phyloP scores from a whole-genome alignment of 2,329 filamentous ascomycete species.

The Cercospora brassicicola region DNA sequence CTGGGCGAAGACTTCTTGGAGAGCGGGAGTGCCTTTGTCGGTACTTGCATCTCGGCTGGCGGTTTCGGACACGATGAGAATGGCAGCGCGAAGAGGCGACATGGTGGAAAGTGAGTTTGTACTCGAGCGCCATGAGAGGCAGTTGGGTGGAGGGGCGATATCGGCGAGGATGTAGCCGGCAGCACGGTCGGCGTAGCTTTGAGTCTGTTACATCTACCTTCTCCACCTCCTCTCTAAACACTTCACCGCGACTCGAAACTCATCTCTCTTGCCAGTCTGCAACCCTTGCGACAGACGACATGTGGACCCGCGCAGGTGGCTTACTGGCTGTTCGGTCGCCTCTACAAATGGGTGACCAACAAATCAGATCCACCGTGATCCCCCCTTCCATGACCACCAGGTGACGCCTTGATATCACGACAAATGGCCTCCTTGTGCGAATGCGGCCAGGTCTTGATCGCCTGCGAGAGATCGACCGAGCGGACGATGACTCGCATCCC shows the following conservation, averaged over 20 bases:
- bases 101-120: not conserved
- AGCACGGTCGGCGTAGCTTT: not conserved
- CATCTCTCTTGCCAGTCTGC: not conserved
- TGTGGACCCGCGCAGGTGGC: not conserved
- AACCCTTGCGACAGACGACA: not conserved
- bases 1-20: conserved; percentile 67
- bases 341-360: too few species aligned
- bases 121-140: not conserved
- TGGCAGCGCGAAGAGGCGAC: conserved; percentile 63
- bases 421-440: too few species aligned
- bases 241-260: not conserved
- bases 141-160: not conserved
- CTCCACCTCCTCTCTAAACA: not conserved
- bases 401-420: too few species aligned
- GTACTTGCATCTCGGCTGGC: conserved; percentile 75
- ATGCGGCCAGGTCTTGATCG: too few species aligned
- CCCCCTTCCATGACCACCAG: too few species aligned
- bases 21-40: conserved; percentile 68
- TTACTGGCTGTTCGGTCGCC: too few species aligned
- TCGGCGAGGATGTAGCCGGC: not conserved
- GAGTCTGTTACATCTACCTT: not conserved
- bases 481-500: too few species aligned
- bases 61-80: conserved; percentile 89
- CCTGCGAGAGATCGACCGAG: too few species aligned
- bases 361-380: too few species aligned